phyloP scores from a whole-genome alignment of 2,329 filamentous ascomycete species.

The Cladosporium sp. region DNA sequence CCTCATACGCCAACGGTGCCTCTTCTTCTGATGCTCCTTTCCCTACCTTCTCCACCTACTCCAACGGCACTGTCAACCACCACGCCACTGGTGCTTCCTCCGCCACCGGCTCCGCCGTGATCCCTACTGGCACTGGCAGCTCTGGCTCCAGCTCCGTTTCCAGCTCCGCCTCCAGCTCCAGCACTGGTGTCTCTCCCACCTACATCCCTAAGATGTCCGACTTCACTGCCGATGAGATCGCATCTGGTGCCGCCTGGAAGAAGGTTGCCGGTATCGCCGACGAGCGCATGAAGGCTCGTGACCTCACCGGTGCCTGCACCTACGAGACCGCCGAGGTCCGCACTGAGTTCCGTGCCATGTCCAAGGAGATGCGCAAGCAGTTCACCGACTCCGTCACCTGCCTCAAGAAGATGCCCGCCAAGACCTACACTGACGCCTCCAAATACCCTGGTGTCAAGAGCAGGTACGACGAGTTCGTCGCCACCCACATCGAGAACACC shows the following conservation, averaged over 20 bases:
- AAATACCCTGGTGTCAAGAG: constrained; percentile 28
- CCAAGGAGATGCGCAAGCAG: constrained; percentile 24
- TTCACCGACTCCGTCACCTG: constrained; percentile 31
- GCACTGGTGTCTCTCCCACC: constrained; percentile 7
- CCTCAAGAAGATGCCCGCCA: constrained; percentile 25
- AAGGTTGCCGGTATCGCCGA: constrained; percentile 26
- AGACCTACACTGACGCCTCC: constrained; percentile 23
- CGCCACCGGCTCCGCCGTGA: not conserved
- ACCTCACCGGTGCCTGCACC: constrained; percentile 25
- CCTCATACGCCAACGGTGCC: not conserved
- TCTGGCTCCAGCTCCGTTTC: not conserved
- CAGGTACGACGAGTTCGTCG: constrained; percentile 30
- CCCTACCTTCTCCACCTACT: constrained; percentile 8
- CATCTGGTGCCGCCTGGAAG: constrained; percentile 26
- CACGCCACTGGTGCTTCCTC: constrained; percentile 1
- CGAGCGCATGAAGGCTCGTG: constrained; percentile 27
- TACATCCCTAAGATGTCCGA: constrained; percentile 14
- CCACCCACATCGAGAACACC: constrained; percentile 33
- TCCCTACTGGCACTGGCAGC: not conserved
- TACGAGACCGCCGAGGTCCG: constrained; percentile 26
- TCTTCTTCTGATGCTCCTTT: constrained; percentile 7
- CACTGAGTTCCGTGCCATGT: constrained; percentile 27
- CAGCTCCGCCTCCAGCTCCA: constrained; percentile 5
- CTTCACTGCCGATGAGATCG: constrained; percentile 25
- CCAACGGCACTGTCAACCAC: constrained; percentile 8